A percentile compares a stretch with the other conserved stretches of the same genome.
phyloP scores from a whole-genome alignment of 306 rosid genomes.

The Cucurbita argyrosperma region DNA sequence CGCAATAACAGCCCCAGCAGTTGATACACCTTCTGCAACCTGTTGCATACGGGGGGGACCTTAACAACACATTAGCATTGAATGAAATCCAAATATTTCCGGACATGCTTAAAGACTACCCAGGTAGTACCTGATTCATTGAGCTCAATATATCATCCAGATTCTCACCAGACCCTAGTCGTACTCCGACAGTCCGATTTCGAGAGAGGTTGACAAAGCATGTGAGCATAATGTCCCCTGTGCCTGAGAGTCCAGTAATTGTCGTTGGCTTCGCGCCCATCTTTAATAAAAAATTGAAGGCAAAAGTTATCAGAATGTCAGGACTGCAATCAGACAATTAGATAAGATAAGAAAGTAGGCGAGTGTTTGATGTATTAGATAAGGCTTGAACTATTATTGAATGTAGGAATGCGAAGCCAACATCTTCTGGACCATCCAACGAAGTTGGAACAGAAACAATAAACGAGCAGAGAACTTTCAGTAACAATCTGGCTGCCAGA shows the following conservation, averaged over 20 bases:
- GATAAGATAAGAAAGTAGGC: neutral
- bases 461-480: neutral
- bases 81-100: neutral
- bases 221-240: conserved; percentile 90
- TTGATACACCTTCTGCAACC: conserved; percentile 96
- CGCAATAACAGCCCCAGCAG: conserved; percentile 93
- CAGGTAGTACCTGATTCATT: conserved; percentile 67
- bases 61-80: neutral
- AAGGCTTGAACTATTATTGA: neutral
- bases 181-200: conserved; percentile 80
- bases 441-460: neutral
- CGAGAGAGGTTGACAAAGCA: conserved; percentile 87
- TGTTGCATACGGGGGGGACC: conserved; percentile 1
- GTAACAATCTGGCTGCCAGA: neutral
- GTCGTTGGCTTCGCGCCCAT: conserved; percentile 93
- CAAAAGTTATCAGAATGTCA: neutral
- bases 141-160: conserved; percentile 65
- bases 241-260: conserved; percentile 83
- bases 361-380: neutral
- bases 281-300: conserved; percentile 25
- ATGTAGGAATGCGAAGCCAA: neutral
- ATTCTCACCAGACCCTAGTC: conserved; percentile 79
- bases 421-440: neutral
- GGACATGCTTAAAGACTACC: neutral
- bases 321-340: neutral